Percentiles rank a stretch among this genome's conserved stretches.
Evolutionary conservation across 148 eudicot species (phyloP).

Genomic region (Pharnaceum exiguum): DNA sequence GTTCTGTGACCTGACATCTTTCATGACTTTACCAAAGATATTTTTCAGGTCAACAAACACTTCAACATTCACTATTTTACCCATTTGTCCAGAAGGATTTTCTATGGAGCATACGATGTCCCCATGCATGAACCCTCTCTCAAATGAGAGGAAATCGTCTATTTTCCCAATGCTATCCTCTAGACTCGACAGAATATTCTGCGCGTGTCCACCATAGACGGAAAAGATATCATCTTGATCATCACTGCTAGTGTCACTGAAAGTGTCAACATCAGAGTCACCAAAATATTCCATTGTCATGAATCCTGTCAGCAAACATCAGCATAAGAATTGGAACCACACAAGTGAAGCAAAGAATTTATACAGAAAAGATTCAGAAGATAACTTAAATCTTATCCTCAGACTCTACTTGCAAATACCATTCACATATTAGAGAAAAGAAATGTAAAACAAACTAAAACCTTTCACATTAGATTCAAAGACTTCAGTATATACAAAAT

Average conservation of each 20-base stretch:
- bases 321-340: background rate
- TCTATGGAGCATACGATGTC: slow-evolving; percentile 54
- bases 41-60: slow-evolving; percentile 74
- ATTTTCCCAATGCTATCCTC: slow-evolving; percentile 84
- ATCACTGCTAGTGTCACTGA: slow-evolving; percentile 77
- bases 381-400: background rate
- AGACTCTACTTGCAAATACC: too few relatives aligned
- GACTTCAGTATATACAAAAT: background rate
- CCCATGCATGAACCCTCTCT: slow-evolving; percentile 66
- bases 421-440: too few relatives aligned
- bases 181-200: slow-evolving; percentile 67
- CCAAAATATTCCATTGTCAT: slow-evolving; percentile 48
- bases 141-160: slow-evolving; percentile 86
- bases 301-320: slow-evolving; percentile 12
- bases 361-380: background rate
- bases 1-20: slow-evolving; percentile 44
- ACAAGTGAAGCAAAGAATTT: background rate
- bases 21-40: slow-evolving; percentile 42
- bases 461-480: background rate
- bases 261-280: slow-evolving; percentile 61
- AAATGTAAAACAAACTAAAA: background rate
- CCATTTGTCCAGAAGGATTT: slow-evolving; percentile 77
- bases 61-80: slow-evolving; percentile 52
- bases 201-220: slow-evolving; percentile 74
- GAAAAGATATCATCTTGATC: slow-evolving; percentile 73